Evolutionary conservation across 345 rosid genomes (phyloP).

Genomic region (Melaleuca alternifolia): DNA sequence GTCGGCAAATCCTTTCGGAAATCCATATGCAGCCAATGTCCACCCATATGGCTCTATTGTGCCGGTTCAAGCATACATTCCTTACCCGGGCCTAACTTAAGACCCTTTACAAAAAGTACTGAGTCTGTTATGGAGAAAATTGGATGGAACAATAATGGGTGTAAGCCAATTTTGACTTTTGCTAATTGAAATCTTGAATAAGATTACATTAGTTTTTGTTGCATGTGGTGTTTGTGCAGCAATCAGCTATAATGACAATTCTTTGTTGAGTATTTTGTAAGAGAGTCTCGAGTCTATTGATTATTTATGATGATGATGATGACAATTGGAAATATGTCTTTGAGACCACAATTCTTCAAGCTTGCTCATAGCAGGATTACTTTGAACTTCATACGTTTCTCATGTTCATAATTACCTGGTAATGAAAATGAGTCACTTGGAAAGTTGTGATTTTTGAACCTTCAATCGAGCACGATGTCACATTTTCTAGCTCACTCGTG

Average conservation of each 20-base stretch:
- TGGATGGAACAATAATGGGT: background rate
- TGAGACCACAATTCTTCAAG: too few relatives aligned
- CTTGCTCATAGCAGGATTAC: too few relatives aligned
- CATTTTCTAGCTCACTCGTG: too few relatives aligned
- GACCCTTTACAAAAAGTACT: background rate
- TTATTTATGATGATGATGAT: background rate
- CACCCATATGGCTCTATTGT: conserved; percentile 42
- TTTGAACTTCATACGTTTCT: background rate
- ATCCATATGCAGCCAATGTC: too few relatives aligned
- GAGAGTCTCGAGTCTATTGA: conserved; percentile 24
- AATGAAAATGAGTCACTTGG: background rate
- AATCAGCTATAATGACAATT: background rate
- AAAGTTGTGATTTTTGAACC: background rate
- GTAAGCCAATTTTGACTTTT: background rate
- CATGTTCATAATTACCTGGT: background rate
- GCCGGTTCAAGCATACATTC: conserved; percentile 58
- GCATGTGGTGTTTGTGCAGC: conserved; percentile 45
- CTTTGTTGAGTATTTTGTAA: conserved; percentile 7
- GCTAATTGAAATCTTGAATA: background rate
- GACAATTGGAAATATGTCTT: background rate
- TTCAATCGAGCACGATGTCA: background rate
- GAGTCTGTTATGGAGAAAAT: background rate
- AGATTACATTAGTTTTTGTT: conserved; percentile 14
- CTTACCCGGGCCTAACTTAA: conserved; percentile 41
- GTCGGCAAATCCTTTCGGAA: conserved; percentile 42